Base-by-base conservation (phyloP, 2,329 filamentous ascomycete species). In the Penicillium sp. region DNA sequence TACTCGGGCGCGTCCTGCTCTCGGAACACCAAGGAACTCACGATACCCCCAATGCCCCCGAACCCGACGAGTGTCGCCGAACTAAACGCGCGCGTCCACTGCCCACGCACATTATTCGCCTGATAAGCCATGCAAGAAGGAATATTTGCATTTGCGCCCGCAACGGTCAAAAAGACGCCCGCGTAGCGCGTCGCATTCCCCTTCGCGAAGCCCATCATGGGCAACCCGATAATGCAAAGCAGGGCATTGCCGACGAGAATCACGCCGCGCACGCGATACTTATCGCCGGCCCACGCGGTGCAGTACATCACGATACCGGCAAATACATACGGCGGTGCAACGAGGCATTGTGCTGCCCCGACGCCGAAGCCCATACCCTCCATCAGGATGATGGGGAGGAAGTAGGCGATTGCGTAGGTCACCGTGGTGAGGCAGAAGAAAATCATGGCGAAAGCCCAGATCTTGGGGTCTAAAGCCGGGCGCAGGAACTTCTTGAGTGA, bases 41-140 rank as follows among this genome's bases (percentile, higher is more conserved):
- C 82, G 56, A 94, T 94, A 30, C 90, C 89, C 33, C 90, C 90
- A 24, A 95, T 76, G 2, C 88, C 89, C 7, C 89, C 89, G 44
- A 88, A 83, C 1, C 86, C 87, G 3, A 94, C 87, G 2, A 92
- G 79, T 0, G 85, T 87, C 2, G 89, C 88, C 53, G 84, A 88
- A 68, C 84, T 86, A 60, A 94, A 86, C 0, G 89, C 89, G 43
- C 90, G 83, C 75, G 92, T 95, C 89, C 89, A 95, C 73, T 94
- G 89, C 0, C 89, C 90, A 47, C 88, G 85, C 64, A 95, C 87
- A 71, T 95, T 95, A 74, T 92, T 94, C 38, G 89, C 88, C 74
- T 92, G 89, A 74, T 90, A 94, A 0, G 88, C 81, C 76, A 95
- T 83, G 41, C 83, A 78, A 1, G 84, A 79, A 0, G 90, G 90